Base-by-base conservation (phyloP, 805 yeast genomes). In the Candida insectorum region DNA sequence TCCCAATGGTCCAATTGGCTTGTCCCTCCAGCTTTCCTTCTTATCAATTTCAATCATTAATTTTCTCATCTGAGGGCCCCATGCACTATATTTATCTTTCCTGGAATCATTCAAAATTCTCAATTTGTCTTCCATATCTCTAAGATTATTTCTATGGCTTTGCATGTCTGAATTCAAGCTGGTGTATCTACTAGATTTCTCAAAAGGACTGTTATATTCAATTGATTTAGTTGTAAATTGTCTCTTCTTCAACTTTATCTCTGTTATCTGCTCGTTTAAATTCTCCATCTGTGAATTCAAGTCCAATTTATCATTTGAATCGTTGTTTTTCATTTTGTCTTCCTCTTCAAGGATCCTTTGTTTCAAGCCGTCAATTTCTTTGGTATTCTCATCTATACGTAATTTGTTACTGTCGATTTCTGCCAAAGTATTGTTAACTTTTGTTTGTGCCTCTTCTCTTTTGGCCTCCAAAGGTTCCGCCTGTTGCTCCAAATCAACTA, bases 1-100 rank as follows among this genome's bases (percentile, higher is more conserved):
- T 1, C 96, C 96, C 2, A 91, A 42, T 0, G 98, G 98, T 0
- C 97, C 97, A 12, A 81, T 55, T 0, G 95, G 95, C 22, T 10
- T 28, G 2, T 54, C 47, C 12, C 66, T 68, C 67, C 70, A 66
- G 6, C 39, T 33, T 2, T 24, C 30, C n/a, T 34, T 44, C 5
- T 35, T 29, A 10, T 61, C 60, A 5, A 81, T 71, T 4, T 62
- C 73, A 3, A 49, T 43, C 16, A 79, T 45, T 5, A 81, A 49
- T 2, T 37, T 30, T 6, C 56, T 56, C 51, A 78, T 69, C 5
- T 61, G 58, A 1, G 40, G 41, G 6, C 81, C 82, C 65, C 77
- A 81, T 2, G 79, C 73, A 9, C 69, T 64, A 27, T 62, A 58
- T 53, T 68, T 54, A 40, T 60, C 61, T 16, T 46, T 49, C 30